phyloP scores from a whole-genome alignment of 768 basidiomycete species.

The Lactifluus hygrophoroides region DNA sequence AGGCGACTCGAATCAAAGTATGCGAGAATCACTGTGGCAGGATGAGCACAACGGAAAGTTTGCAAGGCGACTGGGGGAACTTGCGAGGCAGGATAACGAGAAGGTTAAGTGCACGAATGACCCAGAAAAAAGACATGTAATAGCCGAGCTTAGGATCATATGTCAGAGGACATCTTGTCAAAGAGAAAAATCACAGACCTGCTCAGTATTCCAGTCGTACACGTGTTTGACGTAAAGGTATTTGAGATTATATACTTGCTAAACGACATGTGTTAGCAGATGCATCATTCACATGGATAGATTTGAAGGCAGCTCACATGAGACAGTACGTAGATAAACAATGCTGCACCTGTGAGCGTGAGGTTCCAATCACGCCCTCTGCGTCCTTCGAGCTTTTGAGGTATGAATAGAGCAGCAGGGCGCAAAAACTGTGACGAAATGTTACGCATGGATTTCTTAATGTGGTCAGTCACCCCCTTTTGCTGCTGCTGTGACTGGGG shows the following conservation, averaged over 20 bases:
- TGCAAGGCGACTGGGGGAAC: background rate
- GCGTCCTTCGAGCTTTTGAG: conserved; percentile 14
- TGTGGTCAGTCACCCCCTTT: background rate
- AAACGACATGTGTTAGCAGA: background rate
- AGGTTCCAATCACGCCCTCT: conserved; percentile 20
- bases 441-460: background rate
- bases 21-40: conserved; percentile 16
- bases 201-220: conserved; percentile 20
- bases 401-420: conserved; percentile 16
- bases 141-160: conserved; percentile 15
- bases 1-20: conserved; percentile 11
- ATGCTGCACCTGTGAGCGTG: conserved; percentile 15
- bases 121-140: conserved; percentile 20
- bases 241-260: conserved; percentile 22
- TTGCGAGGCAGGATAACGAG: conserved; percentile 19
- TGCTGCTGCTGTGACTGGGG: background rate
- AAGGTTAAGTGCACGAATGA: conserved; percentile 18
- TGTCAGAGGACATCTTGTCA: background rate
- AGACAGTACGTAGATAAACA: conserved; percentile 19
- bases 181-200: conserved; percentile 5
- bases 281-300: background rate
- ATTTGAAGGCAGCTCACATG: conserved; percentile 3
- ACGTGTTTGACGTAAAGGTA: conserved; percentile 21
- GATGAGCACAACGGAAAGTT: background rate
- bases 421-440: conserved; percentile 14